Percentiles rank a stretch among this genome's conserved stretches.
phyloP scores from a whole-genome alignment of 306 rosid species.

The Vigna nakashimae region DNA sequence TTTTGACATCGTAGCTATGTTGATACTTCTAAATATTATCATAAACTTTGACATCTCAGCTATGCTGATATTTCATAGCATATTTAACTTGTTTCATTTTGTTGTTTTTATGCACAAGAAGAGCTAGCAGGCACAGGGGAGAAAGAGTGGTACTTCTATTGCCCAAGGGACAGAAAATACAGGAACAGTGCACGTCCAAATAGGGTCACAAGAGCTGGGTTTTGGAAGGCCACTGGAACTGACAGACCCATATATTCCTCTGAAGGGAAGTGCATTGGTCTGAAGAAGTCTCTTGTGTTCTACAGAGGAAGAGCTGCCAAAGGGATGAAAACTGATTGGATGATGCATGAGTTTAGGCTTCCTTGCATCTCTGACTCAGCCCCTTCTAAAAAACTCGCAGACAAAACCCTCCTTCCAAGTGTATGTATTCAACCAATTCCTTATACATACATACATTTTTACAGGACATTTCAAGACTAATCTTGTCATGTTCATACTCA shows the following conservation, averaged over 20 bases:
- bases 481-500: background rate
- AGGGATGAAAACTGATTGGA: slow-evolving; percentile 87
- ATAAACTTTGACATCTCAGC: too few species aligned
- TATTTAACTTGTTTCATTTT: too few species aligned
- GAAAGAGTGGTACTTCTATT: slow-evolving; percentile 87
- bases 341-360: slow-evolving; percentile 90
- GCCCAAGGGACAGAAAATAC: slow-evolving; percentile 82
- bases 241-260: slow-evolving; percentile 80
- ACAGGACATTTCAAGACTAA: background rate
- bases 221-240: slow-evolving; percentile 94
- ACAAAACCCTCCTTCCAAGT: slow-evolving; percentile 61
- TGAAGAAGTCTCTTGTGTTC: slow-evolving; percentile 88
- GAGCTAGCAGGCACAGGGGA: slow-evolving; percentile 73
- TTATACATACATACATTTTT: background rate
- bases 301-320: slow-evolving; percentile 84
- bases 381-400: slow-evolving; percentile 52
- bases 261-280: slow-evolving; percentile 74
- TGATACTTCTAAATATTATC: too few species aligned
- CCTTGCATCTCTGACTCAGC: slow-evolving; percentile 55
- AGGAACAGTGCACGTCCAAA: slow-evolving; percentile 79
- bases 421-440: slow-evolving; percentile 49
- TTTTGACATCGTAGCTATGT: too few species aligned
- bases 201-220: slow-evolving; percentile 78
- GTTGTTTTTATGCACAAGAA: slow-evolving; percentile 44
- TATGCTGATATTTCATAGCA: too few species aligned